Base-by-base conservation (phyloP, 176 grass and related monocot genomes). In the Sorghum bicolor region DNA sequence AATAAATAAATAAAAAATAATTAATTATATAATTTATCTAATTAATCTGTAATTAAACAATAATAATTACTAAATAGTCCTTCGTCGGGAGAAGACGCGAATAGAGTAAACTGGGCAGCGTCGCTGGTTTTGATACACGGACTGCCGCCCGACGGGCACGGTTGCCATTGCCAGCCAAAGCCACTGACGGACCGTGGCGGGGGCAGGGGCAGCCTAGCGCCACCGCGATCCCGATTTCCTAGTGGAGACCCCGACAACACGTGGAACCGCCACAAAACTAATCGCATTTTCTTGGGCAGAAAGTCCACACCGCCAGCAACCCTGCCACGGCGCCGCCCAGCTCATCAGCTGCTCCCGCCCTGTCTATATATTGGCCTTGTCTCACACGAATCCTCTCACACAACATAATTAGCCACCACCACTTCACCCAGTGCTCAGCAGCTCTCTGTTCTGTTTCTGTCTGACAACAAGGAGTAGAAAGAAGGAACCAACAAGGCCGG, bases 71-170 rank as follows among this genome's bases (percentile, higher is more conserved):
- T n/a, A n/a, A n/a, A n/a, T n/a, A n/a, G n/a, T n/a, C n/a, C n/a
- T n/a, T n/a, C n/a, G n/a, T n/a, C n/a, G n/a, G n/a, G n/a, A n/a
- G n/a, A n/a, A n/a, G n/a, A n/a, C n/a, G n/a, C n/a, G n/a, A n/a
- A n/a, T n/a, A n/a, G n/a, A n/a, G n/a, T n/a, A n/a, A n/a, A n/a
- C n/a, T n/a, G n/a, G n/a, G 22, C 3, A 47, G 39, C 73, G 2
- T 77, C 79, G 79, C 79, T 78, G 61, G 88, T 78, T 83, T 90
- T 67, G 67, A 83, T 86, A 86, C 88, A 74, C 79, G n/a, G 55
- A 52, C 48, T n/a, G 88, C 1, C 3, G 44, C 15, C 44, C 14
- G 15, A 53, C 50, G 6, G 19, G 22, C 50, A 53, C 50, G 50
- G 36, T 82, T 24, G 79, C 65, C 78, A 25, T n/a, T n/a, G 73